Evolutionary conservation across 2,329 filamentous ascomycete species (phyloP).

Genomic region (Xylaria sp.): DNA sequence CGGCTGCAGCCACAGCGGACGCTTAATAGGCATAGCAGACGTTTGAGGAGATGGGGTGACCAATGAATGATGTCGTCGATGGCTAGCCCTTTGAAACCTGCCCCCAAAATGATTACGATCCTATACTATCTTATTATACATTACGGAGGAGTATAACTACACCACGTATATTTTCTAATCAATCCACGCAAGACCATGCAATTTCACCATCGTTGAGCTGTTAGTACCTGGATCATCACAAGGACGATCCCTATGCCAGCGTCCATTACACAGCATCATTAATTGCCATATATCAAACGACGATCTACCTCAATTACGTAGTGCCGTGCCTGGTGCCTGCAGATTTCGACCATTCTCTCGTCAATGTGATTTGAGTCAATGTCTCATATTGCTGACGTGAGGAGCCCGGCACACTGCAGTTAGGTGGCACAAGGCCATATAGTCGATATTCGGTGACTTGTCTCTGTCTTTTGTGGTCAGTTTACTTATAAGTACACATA

Average conservation of each 20-base stretch:
- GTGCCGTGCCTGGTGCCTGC: constrained; percentile 15
- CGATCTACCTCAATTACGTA: constrained; percentile 14
- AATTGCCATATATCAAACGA: constrained; percentile 18
- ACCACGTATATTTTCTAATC: background rate
- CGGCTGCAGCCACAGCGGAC: constrained; percentile 32
- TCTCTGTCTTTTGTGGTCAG: too few species aligned
- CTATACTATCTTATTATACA: background rate
- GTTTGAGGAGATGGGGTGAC: constrained; percentile 27
- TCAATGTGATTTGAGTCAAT: constrained; percentile 27
- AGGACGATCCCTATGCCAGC: constrained; percentile 28
- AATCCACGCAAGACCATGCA: constrained; percentile 24
- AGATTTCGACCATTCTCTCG: constrained; percentile 10
- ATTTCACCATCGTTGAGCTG: constrained; percentile 13
- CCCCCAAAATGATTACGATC: constrained; percentile 13
- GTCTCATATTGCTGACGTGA: constrained; percentile 40
- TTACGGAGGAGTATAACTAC: background rate
- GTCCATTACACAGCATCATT: constrained; percentile 20
- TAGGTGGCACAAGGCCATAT: constrained; percentile 18
- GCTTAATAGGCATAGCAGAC: constrained; percentile 32
- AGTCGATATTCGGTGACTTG: constrained; percentile 11
- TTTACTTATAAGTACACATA: too few species aligned
- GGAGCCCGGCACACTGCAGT: constrained; percentile 32
- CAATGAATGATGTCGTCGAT: constrained; percentile 31
- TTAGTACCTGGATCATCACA: constrained; percentile 22
- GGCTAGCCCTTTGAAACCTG: constrained; percentile 44